Evolutionary conservation across 2,329 filamentous ascomycete genomes (phyloP).

Genomic region (Cladosporium halotolerans): DNA sequence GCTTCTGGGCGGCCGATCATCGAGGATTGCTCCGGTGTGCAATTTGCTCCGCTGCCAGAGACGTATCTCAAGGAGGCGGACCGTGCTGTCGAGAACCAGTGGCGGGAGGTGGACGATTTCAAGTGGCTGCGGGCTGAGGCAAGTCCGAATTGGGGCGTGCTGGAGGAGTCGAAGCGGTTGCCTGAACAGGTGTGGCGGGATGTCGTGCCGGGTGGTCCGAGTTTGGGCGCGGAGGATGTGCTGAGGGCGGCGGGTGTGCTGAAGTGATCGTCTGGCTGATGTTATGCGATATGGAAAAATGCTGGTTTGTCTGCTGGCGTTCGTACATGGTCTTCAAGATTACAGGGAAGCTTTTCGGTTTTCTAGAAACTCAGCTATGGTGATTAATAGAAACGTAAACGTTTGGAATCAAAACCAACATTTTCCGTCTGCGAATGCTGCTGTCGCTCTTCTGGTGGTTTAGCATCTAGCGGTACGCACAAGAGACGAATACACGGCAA

Average conservation of each 20-base stretch:
- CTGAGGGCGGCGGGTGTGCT: conserved; percentile 38
- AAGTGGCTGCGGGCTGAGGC: conserved; percentile 85
- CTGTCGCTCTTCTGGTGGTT: no score
- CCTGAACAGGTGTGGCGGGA: conserved; percentile 61
- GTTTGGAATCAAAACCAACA: no score
- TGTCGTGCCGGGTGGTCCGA: conserved; percentile 58
- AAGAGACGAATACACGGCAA: no score
- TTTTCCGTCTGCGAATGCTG: no score
- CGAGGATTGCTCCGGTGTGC: conserved; percentile 73
- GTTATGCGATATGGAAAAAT: background rate
- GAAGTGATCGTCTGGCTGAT: background rate
- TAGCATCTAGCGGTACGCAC: no score
- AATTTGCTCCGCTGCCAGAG: conserved; percentile 70
- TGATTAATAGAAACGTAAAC: no score
- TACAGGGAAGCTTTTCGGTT: background rate
- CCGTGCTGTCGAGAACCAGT: conserved; percentile 54
- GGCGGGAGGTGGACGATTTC: conserved; percentile 92
- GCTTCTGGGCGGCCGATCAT: conserved; percentile 85
- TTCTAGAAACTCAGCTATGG: background rate
- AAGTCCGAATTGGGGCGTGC: conserved; percentile 79
- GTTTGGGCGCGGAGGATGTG: conserved; percentile 59
- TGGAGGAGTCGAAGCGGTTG: conserved; percentile 50
- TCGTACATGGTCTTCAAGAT: background rate
- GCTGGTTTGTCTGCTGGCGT: background rate
- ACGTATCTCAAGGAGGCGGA: conserved; percentile 42